Evolutionary conservation across 345 rosid species (phyloP), one percentile per base, ranked within the genome.

Genomic region (Aegle marmelos): DNA sequence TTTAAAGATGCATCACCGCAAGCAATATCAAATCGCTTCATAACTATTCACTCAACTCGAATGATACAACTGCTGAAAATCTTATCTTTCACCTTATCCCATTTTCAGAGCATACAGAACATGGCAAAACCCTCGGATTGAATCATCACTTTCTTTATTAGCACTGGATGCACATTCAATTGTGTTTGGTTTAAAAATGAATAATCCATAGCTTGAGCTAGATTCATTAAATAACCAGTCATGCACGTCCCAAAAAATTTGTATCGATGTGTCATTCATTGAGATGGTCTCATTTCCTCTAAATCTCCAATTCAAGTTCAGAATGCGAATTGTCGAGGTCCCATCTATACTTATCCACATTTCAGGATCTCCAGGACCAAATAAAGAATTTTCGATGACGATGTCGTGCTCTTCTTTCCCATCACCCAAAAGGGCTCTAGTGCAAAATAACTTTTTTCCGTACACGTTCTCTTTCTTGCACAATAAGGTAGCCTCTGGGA

Each of bases 201-300:
- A 92, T 64, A 88, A 69, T 3, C 90, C 97, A 54, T 86, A 81
- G 27, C 88, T 83, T 2, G 90, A 79, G 37, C 85, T 82, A 0
- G 88, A 76, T 16, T 67, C 59, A 25, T 78, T 83, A 17, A 88
- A 92, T 79, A 92, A 48, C 97, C 95, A 90, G 61, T 91, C 94
- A 62, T 92, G 97, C 48, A 92, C 92, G 4, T 92, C 97, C 93
- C 97, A 90, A 37, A 84, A 91, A 11, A 92, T 83, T 31, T 92
- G 86, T 14, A 92, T 48, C 0, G 79, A 74, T 27, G 78, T 78
- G 24, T 87, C 77, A 27, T 86, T 81, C 64, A 87, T 81, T 0
- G 85, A 82, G 76, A 92, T 84, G 9, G 75, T 88, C 68, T 92
- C 97, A 30, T 92, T 91, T 66, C 97, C 97, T 75, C 95, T 84